Percentiles rank a stretch among this genome's conserved stretches.
Conservation (phyloP, 2,329 filamentous ascomycete species). For the Byssoonygena ceratinophila region DNA sequence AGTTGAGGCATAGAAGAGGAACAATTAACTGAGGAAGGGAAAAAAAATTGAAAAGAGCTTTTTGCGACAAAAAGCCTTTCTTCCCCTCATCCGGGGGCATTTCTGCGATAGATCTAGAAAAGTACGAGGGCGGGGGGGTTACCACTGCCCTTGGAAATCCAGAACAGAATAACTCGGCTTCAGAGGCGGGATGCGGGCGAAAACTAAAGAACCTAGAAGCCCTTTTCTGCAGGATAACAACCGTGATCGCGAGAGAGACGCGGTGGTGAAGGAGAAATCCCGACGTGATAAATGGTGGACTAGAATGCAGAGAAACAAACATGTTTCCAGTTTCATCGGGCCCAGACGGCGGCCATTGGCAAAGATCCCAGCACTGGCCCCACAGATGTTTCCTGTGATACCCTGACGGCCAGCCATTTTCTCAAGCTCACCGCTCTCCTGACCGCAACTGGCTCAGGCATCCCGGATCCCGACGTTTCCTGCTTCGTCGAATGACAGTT, state of each 20-base stretch:
- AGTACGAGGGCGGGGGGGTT: slow-evolving; percentile 1
- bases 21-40: not conserved
- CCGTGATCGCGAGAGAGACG: slow-evolving; percentile 9
- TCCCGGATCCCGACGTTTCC: not conserved
- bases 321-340: slow-evolving; percentile 4
- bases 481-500: slow-evolving; percentile 1
- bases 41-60: not conserved
- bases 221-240: not conserved
- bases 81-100: not conserved
- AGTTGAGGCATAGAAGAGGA: not conserved
- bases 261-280: slow-evolving; percentile 3
- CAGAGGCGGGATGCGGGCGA: not conserved
- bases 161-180: not conserved
- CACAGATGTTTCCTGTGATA: slow-evolving; percentile 4
- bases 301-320: not conserved
- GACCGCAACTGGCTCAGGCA: slow-evolving; percentile 2
- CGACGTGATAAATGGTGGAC: slow-evolving; percentile 8
- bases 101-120: not conserved
- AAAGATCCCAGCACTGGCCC: not conserved
- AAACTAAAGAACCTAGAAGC: not conserved
- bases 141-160: not conserved
- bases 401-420: not conserved
- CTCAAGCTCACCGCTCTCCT: slow-evolving; percentile 8
- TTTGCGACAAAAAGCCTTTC: not conserved
- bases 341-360: slow-evolving; percentile 1